A percentile compares a stretch with the other conserved stretches of the same genome.
These are phyloP conservation scores for Fistulifera solaris DNA, from an alignment of 108 stramenopile species.

Conservation along the genomic window DNA sequence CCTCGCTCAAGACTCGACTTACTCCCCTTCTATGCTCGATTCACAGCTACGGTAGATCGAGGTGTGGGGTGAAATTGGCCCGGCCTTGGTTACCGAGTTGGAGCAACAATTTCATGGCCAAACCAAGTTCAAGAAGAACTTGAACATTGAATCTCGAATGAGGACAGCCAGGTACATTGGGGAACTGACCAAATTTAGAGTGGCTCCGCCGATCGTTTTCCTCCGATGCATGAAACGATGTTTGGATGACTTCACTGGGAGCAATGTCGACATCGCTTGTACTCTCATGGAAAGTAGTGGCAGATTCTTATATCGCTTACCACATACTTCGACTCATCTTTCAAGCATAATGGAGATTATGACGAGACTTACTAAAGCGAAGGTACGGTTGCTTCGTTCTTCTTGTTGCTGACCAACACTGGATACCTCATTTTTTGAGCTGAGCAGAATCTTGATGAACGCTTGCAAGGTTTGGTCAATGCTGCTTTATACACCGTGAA, in stretches of 20 bases:
- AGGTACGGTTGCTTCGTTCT: constrained; percentile 28
- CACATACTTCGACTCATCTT: constrained; percentile 64
- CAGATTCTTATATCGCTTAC: constrained; percentile 67
- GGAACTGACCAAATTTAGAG: constrained; percentile 90
- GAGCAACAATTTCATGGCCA: constrained; percentile 83
- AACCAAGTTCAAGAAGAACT: constrained; percentile 75
- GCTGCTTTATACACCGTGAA: constrained; percentile 76
- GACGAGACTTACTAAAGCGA: constrained; percentile 77
- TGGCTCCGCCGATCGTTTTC: constrained; percentile 86
- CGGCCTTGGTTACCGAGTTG: constrained; percentile 49
- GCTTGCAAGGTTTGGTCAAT: constrained; percentile 67
- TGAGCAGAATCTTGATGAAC: constrained; percentile 63
- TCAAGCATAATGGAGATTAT: constrained; percentile 73
- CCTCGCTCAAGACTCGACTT: constrained; percentile 77
- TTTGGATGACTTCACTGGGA: constrained; percentile 79
- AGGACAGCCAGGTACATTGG: constrained; percentile 81
- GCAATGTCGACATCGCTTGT: constrained; percentile 84
- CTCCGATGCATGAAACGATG: constrained; percentile 77
- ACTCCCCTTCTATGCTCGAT: constrained; percentile 83
- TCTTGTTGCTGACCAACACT: constrained; percentile 1
- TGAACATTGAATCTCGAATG: constrained; percentile 71
- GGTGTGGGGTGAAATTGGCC: constrained; percentile 62
- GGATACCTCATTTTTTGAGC: too few relatives aligned
- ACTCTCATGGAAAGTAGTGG: constrained; percentile 87
- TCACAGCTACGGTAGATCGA: constrained; percentile 72